Base-by-base conservation (phyloP, 192 early-diverging fungal species). In the Linnemannia schmuckeri region DNA sequence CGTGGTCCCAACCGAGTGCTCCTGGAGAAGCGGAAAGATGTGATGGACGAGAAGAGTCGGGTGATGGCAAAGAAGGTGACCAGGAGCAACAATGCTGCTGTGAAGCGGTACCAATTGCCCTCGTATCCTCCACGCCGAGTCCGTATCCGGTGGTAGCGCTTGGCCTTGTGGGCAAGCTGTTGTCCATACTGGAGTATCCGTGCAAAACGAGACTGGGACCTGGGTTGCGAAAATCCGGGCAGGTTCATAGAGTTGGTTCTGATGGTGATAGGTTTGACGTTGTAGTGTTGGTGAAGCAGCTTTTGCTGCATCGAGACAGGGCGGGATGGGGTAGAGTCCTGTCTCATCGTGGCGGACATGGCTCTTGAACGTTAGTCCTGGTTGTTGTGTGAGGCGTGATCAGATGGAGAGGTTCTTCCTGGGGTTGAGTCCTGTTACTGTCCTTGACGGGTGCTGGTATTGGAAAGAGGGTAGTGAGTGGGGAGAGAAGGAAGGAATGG, bases 191-290 rank as follows among this genome's bases (percentile, higher is more conserved):
- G 79, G 13, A 75, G 24, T 27, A 77, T n/a, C 18, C 70, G 78
- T 24, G 30, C 75, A 9, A 77, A 30, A 2, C 68, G 66, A 7
- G 75, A 33, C 40, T 77, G 72, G 7, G 84, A 35, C 27, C 79
- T 68, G 17, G 78, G 83, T 13, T 86, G 83, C 0, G 75, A 63
- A 49, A 77, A 77, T 20, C 74, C 83, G 15, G 83, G 83, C 3
- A 86, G 75, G 42, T 47, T 49, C 79, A 80, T 80, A 0, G 78
- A 77, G 70, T 86, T 86, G 49, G 83, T 9, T 9, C 83, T 44
- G 79, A 86, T 86, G 63, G 83, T 86, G 71, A 86, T 86, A 70
- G 83, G 83, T 46, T 80, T 86, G 70, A 80, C 83, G 72, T 81
- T 75, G 78, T 79, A 73, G 74, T 75, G 74, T 42, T 82, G 80